Evolutionary conservation across 2,329 filamentous ascomycete genomes (phyloP).

Genomic region (Fusarium sulawesiense): DNA sequence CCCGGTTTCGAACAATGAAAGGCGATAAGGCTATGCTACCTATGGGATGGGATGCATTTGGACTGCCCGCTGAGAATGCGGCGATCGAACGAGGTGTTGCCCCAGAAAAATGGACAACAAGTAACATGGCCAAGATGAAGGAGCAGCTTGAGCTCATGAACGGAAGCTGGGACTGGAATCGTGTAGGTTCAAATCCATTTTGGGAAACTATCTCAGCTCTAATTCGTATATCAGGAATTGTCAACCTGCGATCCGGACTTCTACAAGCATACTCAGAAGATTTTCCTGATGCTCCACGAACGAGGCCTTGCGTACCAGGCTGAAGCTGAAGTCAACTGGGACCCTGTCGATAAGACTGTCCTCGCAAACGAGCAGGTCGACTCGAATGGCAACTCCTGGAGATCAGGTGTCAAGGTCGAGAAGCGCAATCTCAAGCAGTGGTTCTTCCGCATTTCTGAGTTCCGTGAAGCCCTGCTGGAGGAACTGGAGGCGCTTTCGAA

Average conservation of each 20-base stretch:
- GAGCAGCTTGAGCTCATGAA: conserved; percentile 83
- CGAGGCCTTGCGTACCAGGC: conserved; percentile 84
- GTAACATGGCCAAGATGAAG: conserved; percentile 88
- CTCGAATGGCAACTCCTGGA: conserved; percentile 84
- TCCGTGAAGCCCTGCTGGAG: conserved; percentile 76
- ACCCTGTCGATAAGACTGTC: conserved; percentile 89
- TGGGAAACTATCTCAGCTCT: background rate
- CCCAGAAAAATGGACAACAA: conserved; percentile 81
- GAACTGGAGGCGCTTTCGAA: conserved; percentile 75
- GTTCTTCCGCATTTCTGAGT: conserved; percentile 88
- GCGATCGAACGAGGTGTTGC: conserved; percentile 84
- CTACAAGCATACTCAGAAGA: conserved; percentile 88
- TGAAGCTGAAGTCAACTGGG: conserved; percentile 88
- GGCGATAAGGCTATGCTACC: conserved; percentile 82
- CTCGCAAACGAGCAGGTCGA: conserved; percentile 96
- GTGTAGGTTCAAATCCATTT: conserved; percentile 64
- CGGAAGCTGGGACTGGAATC: conserved; percentile 83
- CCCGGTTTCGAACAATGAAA: conserved; percentile 79
- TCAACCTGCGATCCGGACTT: conserved; percentile 86
- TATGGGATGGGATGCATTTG: conserved; percentile 97
- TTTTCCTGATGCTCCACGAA: conserved; percentile 82
- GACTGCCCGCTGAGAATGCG: conserved; percentile 90
- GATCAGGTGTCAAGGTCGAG: conserved; percentile 86
- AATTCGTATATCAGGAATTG: conserved; percentile 70
- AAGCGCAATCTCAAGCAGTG: conserved; percentile 85